A percentile compares a stretch with the other conserved stretches of the same genome.
These are phyloP conservation scores for Colletotrichum salicis DNA, from an alignment of 2,329 filamentous ascomycete species.

Conservation along the genomic window DNA sequence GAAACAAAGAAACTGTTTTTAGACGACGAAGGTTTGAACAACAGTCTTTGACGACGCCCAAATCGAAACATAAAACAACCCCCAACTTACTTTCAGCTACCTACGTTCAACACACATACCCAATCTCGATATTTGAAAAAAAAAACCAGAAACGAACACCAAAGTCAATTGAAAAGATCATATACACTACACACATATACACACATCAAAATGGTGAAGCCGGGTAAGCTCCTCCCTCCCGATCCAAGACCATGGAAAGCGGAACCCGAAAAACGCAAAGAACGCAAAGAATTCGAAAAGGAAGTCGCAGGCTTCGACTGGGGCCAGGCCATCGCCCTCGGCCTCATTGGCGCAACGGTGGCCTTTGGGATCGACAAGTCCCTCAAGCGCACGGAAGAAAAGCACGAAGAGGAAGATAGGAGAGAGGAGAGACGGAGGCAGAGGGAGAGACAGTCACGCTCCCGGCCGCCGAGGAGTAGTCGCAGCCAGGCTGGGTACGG, in stretches of 20 bases:
- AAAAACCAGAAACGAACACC: no score
- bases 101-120: background rate
- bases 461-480: constrained; percentile 6
- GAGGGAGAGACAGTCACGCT: constrained; percentile 9
- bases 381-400: constrained; percentile 40
- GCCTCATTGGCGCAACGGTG: constrained; percentile 47
- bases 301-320: constrained; percentile 52
- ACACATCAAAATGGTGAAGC: constrained; percentile 24
- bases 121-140: background rate
- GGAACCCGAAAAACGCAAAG: constrained; percentile 49
- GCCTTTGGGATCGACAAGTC: constrained; percentile 55
- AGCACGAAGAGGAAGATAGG: constrained; percentile 31
- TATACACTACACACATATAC: no score
- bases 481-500: constrained; percentile 8
- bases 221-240: constrained; percentile 37
- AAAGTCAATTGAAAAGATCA: background rate
- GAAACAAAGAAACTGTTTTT: background rate
- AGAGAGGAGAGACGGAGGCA: constrained; percentile 27
- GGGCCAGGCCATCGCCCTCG: constrained; percentile 51
- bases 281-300: constrained; percentile 53
- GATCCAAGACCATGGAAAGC: constrained; percentile 50
- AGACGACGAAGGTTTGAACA: background rate
- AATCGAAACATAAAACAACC: background rate
- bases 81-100: background rate
- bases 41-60: background rate